Percentiles rank a stretch among this genome's conserved stretches.
These are phyloP conservation scores for Neonothopanus nambi DNA, from an alignment of 1,284 basidiomycete species.

Conservation along the genomic window DNA sequence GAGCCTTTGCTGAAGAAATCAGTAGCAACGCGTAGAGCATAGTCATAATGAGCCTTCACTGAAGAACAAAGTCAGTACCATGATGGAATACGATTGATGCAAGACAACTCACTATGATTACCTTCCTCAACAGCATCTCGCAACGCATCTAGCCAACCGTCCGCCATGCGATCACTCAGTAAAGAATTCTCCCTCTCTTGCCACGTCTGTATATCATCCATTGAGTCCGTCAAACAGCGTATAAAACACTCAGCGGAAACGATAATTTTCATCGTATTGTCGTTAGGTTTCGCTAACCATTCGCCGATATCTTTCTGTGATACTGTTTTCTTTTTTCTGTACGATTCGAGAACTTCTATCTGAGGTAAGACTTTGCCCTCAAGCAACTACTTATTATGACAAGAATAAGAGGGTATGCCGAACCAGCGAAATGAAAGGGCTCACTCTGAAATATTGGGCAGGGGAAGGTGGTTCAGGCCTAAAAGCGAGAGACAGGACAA, in stretches of 20 bases:
- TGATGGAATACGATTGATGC: no score
- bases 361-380: constrained; percentile 28
- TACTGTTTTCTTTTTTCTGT: constrained; percentile 20
- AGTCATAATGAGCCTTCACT: no score
- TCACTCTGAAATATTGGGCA: not conserved
- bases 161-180: no score
- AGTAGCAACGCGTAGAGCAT: no score
- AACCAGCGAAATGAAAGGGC: not conserved
- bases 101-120: no score
- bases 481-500: not conserved
- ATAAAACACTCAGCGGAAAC: constrained; percentile 26
- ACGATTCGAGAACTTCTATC: constrained; percentile 20
- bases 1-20: no score
- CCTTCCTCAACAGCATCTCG: no score
- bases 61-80: no score
- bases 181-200: not conserved
- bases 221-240: constrained; percentile 32
- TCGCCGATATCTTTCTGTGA: constrained; percentile 23
- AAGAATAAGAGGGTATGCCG: not conserved
- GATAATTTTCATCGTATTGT: constrained; percentile 32
- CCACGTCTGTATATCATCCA: constrained; percentile 20
- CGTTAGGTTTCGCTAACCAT: constrained; percentile 23
- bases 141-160: no score
- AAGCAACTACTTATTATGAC: constrained; percentile 17
- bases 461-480: not conserved